Conservation (phyloP, 1,139 yeast genomes). For the Lodderomyces elongisporus region DNA sequence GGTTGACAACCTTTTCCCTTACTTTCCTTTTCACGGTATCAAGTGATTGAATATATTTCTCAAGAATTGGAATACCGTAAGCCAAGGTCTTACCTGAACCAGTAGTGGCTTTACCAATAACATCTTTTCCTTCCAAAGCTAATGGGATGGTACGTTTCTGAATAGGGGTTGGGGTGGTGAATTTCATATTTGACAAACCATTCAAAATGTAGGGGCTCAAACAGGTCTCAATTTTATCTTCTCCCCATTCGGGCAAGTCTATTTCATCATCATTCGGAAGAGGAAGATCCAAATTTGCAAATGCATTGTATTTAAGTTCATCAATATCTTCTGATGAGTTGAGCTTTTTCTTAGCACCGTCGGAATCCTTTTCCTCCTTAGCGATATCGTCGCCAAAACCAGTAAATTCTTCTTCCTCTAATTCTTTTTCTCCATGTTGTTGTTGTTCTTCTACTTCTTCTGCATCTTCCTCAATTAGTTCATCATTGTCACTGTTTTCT, state of each 20-base stretch:
- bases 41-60: slow-evolving; percentile 43
- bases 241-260: slow-evolving; percentile 59
- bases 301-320: slow-evolving; percentile 19
- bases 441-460: slow-evolving; percentile 11
- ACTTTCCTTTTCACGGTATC: slow-evolving; percentile 19
- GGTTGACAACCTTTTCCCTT: slow-evolving; percentile 19
- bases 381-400: slow-evolving; percentile 23
- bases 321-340: slow-evolving; percentile 5
- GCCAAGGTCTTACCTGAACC: slow-evolving; percentile 98
- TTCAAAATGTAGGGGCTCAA: slow-evolving; percentile 53
- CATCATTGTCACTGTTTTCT: slow-evolving; percentile 14
- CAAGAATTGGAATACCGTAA: slow-evolving; percentile 90
- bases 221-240: slow-evolving; percentile 19
- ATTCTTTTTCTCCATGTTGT: slow-evolving; percentile 10
- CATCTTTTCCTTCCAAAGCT: slow-evolving; percentile 68
- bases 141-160: slow-evolving; percentile 75
- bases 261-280: slow-evolving; percentile 39
- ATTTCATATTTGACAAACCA: slow-evolving; percentile 58
- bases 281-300: slow-evolving; percentile 21
- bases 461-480: slow-evolving; percentile 11
- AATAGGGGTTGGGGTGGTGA: slow-evolving; percentile 73
- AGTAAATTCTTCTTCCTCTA: slow-evolving; percentile 20
- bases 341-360: slow-evolving; percentile 1
- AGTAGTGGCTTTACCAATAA: slow-evolving; percentile 94
- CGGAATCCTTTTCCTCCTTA: slow-evolving; percentile 8